A percentile compares a stretch with the other conserved stretches of the same genome.
Conservation (phyloP, 768 basidiomycete genomes). For the Brasilioporus rufonigricans region DNA sequence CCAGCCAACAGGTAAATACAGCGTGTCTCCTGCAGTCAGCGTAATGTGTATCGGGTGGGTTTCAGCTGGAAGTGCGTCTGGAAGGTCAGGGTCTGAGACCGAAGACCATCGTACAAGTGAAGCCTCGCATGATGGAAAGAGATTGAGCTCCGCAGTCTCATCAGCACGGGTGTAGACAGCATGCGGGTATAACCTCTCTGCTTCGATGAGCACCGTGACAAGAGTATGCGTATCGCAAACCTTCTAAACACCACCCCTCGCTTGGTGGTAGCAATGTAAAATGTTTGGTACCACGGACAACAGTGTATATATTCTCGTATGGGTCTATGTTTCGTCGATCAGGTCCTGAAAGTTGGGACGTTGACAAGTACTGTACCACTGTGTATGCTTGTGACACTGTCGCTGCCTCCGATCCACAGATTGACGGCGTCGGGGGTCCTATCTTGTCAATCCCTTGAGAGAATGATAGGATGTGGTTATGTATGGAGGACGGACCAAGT, state of each 20-base stretch:
- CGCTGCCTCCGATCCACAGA: slow-evolving; percentile 82
- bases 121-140: slow-evolving; percentile 33
- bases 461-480: not conserved
- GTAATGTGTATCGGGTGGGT: slow-evolving; percentile 67
- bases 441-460: slow-evolving; percentile 35
- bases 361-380: slow-evolving; percentile 52
- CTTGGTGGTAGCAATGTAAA: slow-evolving; percentile 87
- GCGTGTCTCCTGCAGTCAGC: slow-evolving; percentile 67
- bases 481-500: slow-evolving; percentile 50
- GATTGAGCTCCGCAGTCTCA: slow-evolving; percentile 21
- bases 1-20: slow-evolving; percentile 94
- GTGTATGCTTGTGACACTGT: slow-evolving; percentile 82
- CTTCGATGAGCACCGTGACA: slow-evolving; percentile 10
- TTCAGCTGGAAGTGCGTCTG: slow-evolving; percentile 44
- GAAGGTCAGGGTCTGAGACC: slow-evolving; percentile 53
- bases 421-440: slow-evolving; percentile 84
- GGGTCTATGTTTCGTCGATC: slow-evolving; percentile 50
- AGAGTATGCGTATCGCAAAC: slow-evolving; percentile 39
- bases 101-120: slow-evolving; percentile 81
- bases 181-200: slow-evolving; percentile 64
- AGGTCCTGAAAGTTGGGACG: not conserved
- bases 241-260: slow-evolving; percentile 82
- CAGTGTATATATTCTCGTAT: slow-evolving; percentile 92
- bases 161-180: slow-evolving; percentile 54
- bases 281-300: slow-evolving; percentile 79